Evolutionary conservation across 495 filamentous ascomycete species (phyloP), one percentile per base, ranked within the genome.

Genomic region (Podospora conica): DNA sequence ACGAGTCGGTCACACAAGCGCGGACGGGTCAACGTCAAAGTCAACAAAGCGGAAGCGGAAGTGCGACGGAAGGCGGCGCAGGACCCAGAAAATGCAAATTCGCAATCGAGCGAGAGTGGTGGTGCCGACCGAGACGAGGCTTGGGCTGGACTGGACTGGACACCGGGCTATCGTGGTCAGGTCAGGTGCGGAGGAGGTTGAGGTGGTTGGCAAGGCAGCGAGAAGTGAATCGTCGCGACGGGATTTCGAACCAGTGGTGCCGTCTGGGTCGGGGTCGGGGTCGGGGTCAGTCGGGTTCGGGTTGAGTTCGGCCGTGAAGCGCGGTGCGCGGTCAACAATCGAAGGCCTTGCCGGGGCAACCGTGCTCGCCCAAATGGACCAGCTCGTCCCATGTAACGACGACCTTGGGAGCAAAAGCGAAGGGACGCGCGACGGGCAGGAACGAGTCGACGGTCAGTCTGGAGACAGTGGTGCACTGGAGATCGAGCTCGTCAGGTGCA

Each of bases 241-340:
- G 15, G 33, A 48, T 18, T 48, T 48, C 15, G 33, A 18, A n/a
- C n/a, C 9, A 55, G 18, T 55, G 15, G 8, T n/a, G 65, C 9
- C n/a, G 60, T 40, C 27, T n/a, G n/a, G 63, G 31, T 28, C 60
- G 56, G 23, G 58, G 61, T 60, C 58, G 60, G n/a, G n/a, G 15
- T 18, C 33, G 33, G 33, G 33, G 7, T 48, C 15, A n/a, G 15
- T 18, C 33, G 33, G 33, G 33, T n/a, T 48, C 15, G 33, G 33
- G 33, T 48, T 48, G 33, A 48, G 33, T 48, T 48, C 5, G 33
- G 33, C 33, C 33, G 33, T 48, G 33, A 48, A 48, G 33, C 33
- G 33, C 70, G 65, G 60, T 29, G 58, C 31, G 60, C 56, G 66
- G 58, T 65, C 64, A 63, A 63, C 64, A 64, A 33, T 59, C 60